Evolutionary conservation across 352 stramenopile species (phyloP).

Genomic region (Peronosclerospora sorghi): DNA sequence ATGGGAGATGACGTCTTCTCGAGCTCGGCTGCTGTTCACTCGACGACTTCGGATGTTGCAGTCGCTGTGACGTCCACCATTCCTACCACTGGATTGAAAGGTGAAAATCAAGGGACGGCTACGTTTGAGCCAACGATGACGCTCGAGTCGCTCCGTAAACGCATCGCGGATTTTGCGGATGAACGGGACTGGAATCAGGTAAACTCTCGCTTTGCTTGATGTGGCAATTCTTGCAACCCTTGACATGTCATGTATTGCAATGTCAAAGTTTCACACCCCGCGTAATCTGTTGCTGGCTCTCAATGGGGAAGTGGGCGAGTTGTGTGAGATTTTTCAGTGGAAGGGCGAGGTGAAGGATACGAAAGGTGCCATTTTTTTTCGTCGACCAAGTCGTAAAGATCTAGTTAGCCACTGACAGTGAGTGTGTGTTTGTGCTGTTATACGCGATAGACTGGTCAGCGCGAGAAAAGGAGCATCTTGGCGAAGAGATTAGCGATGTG

Average conservation of each 20-base stretch:
- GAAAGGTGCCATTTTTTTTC: conserved; percentile 19
- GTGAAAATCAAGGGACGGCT: background rate
- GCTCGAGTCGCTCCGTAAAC: conserved; percentile 41
- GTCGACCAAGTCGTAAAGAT: background rate
- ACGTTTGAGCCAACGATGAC: conserved; percentile 56
- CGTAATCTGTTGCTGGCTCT: conserved; percentile 92
- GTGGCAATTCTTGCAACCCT: background rate
- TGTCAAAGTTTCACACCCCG: conserved; percentile 60
- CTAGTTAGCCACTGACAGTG: too few species aligned
- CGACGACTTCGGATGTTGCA: conserved; percentile 14
- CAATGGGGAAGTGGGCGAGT: conserved; percentile 90
- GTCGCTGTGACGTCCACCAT: conserved; percentile 14
- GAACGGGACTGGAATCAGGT: conserved; percentile 60
- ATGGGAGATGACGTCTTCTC: conserved; percentile 37
- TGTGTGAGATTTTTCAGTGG: conserved; percentile 93
- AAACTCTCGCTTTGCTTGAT: conserved; percentile 21
- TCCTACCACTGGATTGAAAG: background rate
- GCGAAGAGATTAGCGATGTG: conserved; percentile 95
- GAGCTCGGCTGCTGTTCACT: conserved; percentile 12
- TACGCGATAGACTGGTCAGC: conserved; percentile 43
- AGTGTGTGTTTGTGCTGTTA: conserved; percentile 1
- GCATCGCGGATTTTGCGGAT: conserved; percentile 42
- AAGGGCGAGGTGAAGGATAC: conserved; percentile 73
- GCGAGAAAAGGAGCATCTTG: conserved; percentile 85
- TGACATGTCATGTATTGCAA: conserved; percentile 3